Conservation (phyloP, 306 rosid species). For the Malus fusca region DNA sequence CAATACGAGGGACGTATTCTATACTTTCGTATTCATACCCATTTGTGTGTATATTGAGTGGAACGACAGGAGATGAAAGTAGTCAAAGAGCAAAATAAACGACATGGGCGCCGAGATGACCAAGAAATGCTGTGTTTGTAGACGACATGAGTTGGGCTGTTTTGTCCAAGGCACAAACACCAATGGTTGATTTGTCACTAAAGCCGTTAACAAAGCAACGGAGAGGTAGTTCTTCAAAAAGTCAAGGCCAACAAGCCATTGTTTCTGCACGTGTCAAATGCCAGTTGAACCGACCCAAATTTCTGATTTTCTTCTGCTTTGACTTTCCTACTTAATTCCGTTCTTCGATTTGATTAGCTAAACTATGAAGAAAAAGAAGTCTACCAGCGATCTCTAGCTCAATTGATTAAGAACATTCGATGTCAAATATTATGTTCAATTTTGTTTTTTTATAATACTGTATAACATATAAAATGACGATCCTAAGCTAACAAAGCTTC, state of each 20-base stretch:
- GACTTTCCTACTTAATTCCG: neutral
- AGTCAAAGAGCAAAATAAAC: neutral
- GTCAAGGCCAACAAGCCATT: neutral
- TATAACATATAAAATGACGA: neutral
- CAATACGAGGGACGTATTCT: too few species aligned
- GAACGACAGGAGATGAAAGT: neutral
- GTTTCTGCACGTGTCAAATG: neutral
- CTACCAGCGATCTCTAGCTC: neutral
- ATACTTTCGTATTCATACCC: neutral
- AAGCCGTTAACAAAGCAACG: neutral
- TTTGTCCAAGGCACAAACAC: constrained; percentile 1
- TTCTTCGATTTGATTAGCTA: neutral
- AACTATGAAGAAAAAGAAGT: too few species aligned
- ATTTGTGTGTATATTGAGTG: neutral
- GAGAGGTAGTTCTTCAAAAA: neutral
- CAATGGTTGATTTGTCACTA: constrained; percentile 5
- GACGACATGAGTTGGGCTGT: neutral
- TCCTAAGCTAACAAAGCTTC: fast-evolving
- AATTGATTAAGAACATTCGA: too few species aligned
- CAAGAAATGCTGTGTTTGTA: constrained; percentile 5
- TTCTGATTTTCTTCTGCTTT: neutral
- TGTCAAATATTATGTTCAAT: too few species aligned
- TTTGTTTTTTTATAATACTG: too few species aligned
- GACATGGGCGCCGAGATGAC: neutral
- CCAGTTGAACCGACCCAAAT: neutral